phyloP scores from a whole-genome alignment of 345 rosid species.

The Euphorbia lathyris region DNA sequence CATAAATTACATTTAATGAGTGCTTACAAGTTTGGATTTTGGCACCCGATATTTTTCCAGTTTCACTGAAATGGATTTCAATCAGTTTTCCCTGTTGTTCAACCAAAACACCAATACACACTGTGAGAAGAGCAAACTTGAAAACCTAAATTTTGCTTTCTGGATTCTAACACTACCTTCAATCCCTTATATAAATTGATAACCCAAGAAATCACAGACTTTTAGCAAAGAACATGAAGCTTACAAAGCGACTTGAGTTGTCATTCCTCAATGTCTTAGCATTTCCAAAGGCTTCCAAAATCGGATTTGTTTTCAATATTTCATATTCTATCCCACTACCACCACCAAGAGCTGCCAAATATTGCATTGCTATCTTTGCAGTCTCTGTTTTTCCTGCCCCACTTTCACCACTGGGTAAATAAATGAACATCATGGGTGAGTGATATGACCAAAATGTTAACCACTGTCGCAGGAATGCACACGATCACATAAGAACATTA shows the following conservation, averaged over 20 bases:
- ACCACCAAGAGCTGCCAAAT: slow-evolving; percentile 98
- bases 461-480: not conserved
- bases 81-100: slow-evolving; percentile 84
- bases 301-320: slow-evolving; percentile 93
- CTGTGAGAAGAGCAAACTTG: not conserved
- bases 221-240: slow-evolving; percentile 33
- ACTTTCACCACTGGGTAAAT: slow-evolving; percentile 85
- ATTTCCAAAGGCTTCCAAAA: slow-evolving; percentile 98
- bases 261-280: slow-evolving; percentile 95
- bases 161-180: not conserved
- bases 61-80: slow-evolving; percentile 93
- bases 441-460: not conserved
- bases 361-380: slow-evolving; percentile 99
- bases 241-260: slow-evolving; percentile 99
- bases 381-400: slow-evolving; percentile 99
- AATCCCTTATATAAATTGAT: slow-evolving; percentile 1
- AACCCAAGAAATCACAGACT: not conserved
- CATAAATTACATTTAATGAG: slow-evolving; percentile 12
- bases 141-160: not conserved
- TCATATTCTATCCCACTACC: slow-evolving; percentile 98
- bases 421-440: slow-evolving; percentile 18
- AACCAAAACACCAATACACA: slow-evolving; percentile 25
- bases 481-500: not conserved
- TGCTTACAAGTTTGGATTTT: slow-evolving; percentile 93
- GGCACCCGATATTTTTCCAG: slow-evolving; percentile 99